Evolutionary conservation across 2,329 filamentous ascomycete species (phyloP).

Genomic region (Colletotrichum filicis): DNA sequence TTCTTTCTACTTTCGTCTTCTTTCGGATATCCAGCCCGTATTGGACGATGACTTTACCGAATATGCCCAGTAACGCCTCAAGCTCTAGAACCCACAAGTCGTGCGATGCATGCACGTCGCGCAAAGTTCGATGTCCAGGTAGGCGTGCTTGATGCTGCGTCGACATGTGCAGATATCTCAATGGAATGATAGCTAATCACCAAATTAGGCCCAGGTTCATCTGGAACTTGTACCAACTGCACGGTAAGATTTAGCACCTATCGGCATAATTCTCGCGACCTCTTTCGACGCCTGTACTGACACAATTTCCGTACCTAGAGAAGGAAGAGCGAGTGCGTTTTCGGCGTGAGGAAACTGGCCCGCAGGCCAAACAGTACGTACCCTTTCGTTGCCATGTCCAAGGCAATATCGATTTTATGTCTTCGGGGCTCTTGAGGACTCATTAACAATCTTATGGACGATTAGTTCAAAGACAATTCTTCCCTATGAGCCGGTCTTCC

Average conservation of each 20-base stretch:
- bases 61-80: slow-evolving; percentile 1
- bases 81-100: slow-evolving; percentile 40
- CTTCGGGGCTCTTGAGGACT: not conserved
- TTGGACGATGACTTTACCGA: not conserved
- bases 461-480: slow-evolving; percentile 33
- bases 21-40: not conserved
- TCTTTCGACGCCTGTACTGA: not conserved
- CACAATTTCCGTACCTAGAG: not conserved
- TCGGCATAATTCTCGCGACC: too few relatives aligned
- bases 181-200: not conserved
- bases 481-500: not conserved
- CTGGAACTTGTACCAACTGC: slow-evolving; percentile 42
- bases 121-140: slow-evolving; percentile 54
- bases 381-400: not conserved
- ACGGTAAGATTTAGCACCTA: slow-evolving; percentile 32
- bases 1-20: not conserved
- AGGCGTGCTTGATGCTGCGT: not conserved
- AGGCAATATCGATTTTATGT: not conserved
- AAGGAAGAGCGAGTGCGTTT: slow-evolving; percentile 39
- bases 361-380: slow-evolving; percentile 38
- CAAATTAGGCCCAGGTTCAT: not conserved
- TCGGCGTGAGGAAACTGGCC: slow-evolving; percentile 39
- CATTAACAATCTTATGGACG: too few relatives aligned
- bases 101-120: slow-evolving; percentile 51
- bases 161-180: too few relatives aligned